Evolutionary conservation across 139 green algal genomes (phyloP).

Genomic region (Micractinium sp.): DNA sequence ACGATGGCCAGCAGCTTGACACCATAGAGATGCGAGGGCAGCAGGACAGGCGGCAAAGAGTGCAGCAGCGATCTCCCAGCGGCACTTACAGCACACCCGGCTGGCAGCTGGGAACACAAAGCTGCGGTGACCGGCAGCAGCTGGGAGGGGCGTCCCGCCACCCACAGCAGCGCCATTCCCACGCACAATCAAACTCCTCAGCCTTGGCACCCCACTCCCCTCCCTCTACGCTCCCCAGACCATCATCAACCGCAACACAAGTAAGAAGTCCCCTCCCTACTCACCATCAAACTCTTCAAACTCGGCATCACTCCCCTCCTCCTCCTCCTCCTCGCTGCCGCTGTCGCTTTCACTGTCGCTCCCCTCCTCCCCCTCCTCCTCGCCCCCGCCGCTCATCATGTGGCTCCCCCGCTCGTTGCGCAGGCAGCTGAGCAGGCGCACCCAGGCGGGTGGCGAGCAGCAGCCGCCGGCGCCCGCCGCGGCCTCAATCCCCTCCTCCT

Average conservation of each 20-base stretch:
- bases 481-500: neutral
- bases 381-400: slow-evolving; percentile 28
- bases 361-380: neutral
- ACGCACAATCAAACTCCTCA: no score
- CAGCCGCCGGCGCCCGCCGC: neutral
- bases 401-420: slow-evolving; percentile 6
- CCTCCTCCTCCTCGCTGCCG: neutral
- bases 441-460: slow-evolving; percentile 1
- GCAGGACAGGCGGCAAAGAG: neutral
- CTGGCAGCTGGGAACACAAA: no score
- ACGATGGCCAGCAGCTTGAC: no score
- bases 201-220: no score
- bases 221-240: neutral
- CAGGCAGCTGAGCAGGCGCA: slow-evolving; percentile 43
- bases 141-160: no score
- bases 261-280: no score
- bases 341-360: neutral
- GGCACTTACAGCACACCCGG: no score
- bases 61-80: no score
- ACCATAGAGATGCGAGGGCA: neutral
- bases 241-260: neutral
- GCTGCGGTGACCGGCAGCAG: no score
- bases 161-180: no score
- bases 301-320: neutral
- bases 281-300: neutral